Evolutionary conservation across 805 yeast genomes (phyloP).

Genomic region (Starmerella apicola): DNA sequence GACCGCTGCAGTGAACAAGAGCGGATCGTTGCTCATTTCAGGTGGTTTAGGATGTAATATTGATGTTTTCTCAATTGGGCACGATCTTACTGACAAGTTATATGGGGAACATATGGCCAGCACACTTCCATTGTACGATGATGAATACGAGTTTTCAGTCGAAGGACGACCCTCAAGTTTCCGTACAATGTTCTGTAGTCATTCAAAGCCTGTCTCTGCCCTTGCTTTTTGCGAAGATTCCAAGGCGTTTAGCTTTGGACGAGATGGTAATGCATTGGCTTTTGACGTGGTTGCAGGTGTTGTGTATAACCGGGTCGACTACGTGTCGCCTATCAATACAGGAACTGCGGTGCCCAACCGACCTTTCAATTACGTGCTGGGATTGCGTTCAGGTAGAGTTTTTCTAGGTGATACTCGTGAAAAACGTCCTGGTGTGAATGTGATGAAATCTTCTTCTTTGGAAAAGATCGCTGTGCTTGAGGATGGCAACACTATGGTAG

Average conservation of each 20-base stretch:
- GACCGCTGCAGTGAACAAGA: slow-evolving; percentile 8
- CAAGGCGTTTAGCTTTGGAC: slow-evolving; percentile 8
- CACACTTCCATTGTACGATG: not conserved
- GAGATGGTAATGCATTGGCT: slow-evolving; percentile 25
- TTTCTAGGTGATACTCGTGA: slow-evolving; percentile 16
- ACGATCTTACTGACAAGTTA: slow-evolving; percentile 3
- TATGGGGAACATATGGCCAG: not conserved
- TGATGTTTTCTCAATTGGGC: slow-evolving; percentile 16
- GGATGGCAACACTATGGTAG: slow-evolving; percentile 9
- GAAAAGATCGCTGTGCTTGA: slow-evolving; percentile 6
- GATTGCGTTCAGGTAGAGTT: slow-evolving; percentile 10
- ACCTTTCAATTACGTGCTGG: slow-evolving; percentile 11
- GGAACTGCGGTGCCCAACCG: no score
- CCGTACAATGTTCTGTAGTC: slow-evolving; percentile 10
- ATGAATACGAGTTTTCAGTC: not conserved
- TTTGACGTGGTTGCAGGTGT: slow-evolving; percentile 70
- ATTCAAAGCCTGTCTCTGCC: slow-evolving; percentile 12
- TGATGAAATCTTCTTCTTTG: not conserved
- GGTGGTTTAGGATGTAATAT: slow-evolving; percentile 21
- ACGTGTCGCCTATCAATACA: no score
- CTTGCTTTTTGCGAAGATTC: slow-evolving; percentile 10
- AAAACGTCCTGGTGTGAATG: not conserved
- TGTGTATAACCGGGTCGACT: slow-evolving; percentile 82
- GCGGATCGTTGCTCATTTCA: slow-evolving; percentile 14
- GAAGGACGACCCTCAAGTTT: slow-evolving; percentile 4